These are phyloP conservation scores for Arthrobotrys sinensis DNA, from an alignment of 2,329 filamentous ascomycete species.

Conservation along the genomic window DNA sequence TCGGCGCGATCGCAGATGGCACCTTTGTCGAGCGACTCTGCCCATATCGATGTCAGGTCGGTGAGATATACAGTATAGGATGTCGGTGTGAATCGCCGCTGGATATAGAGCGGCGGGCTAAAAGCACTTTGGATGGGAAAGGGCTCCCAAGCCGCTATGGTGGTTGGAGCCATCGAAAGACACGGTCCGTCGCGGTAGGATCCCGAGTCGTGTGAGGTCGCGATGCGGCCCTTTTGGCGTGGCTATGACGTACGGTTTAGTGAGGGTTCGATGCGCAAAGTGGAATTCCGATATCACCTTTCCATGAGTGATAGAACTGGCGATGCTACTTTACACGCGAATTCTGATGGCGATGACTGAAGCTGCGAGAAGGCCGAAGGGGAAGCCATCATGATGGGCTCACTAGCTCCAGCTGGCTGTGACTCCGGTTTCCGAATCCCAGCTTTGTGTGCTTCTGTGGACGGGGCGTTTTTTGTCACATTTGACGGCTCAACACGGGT, in stretches of 20 bases:
- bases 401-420: constrained; percentile 8
- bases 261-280: constrained; percentile 27
- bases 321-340: constrained; percentile 2
- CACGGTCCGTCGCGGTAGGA: constrained; percentile 33
- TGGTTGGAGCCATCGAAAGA: constrained; percentile 45
- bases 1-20: constrained; percentile 76
- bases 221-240: constrained; percentile 23
- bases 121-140: constrained; percentile 61
- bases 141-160: constrained; percentile 62
- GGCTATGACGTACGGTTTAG: constrained; percentile 52
- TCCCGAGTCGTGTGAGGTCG: constrained; percentile 37
- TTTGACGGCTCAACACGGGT: constrained; percentile 51
- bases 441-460: constrained; percentile 31
- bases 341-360: constrained; percentile 3
- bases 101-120: constrained; percentile 76
- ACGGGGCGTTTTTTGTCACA: constrained; percentile 23
- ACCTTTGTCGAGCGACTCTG: constrained; percentile 75
- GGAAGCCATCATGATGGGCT: constrained; percentile 27
- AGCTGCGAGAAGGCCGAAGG: constrained; percentile 12
- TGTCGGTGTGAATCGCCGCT: constrained; percentile 72
- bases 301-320: constrained; percentile 34
- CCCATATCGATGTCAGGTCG: constrained; percentile 82
- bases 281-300: constrained; percentile 38
- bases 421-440: constrained; percentile 11
- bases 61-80: constrained; percentile 79